These are phyloP conservation scores for Thraustochytrium striatum DNA, from an alignment of 352 stramenopile genomes.

Conservation along the genomic window DNA sequence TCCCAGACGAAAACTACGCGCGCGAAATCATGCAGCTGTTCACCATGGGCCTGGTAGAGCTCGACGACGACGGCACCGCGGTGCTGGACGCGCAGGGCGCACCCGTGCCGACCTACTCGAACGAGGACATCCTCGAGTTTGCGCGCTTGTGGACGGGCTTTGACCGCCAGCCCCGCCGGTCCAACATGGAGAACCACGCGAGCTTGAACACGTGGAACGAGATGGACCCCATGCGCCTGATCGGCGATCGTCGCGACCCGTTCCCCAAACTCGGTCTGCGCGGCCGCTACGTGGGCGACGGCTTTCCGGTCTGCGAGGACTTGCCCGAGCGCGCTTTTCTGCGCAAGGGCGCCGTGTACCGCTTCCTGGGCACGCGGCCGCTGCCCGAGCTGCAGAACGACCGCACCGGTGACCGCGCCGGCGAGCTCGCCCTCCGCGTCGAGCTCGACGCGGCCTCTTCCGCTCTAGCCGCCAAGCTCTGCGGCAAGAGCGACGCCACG, in stretches of 20 bases:
- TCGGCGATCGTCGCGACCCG: slow-evolving; percentile 57
- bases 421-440: slow-evolving; percentile 51
- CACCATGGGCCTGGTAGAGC: slow-evolving; percentile 58
- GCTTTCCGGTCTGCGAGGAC: slow-evolving; percentile 63
- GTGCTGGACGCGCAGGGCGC: slow-evolving; percentile 53
- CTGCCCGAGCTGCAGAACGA: slow-evolving; percentile 34
- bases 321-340: slow-evolving; percentile 59
- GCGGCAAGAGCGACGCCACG: slow-evolving; percentile 22
- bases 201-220: slow-evolving; percentile 46
- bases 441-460: slow-evolving; percentile 50
- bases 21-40: slow-evolving; percentile 66
- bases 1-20: slow-evolving; percentile 62
- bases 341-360: slow-evolving; percentile 57
- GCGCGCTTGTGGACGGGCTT: slow-evolving; percentile 64
- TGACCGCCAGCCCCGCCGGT: slow-evolving; percentile 52
- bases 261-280: slow-evolving; percentile 63
- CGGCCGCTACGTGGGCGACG: slow-evolving; percentile 61
- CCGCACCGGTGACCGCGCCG: background rate
- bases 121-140: slow-evolving; percentile 61
- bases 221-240: slow-evolving; percentile 62
- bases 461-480: slow-evolving; percentile 55
- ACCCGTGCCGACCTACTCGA: slow-evolving; percentile 55
- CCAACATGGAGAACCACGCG: slow-evolving; percentile 55
- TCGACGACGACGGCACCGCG: slow-evolving; percentile 60
- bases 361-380: slow-evolving; percentile 48